Percentiles rank a stretch among this genome's conserved stretches.
These are phyloP conservation scores for Terana coerulea DNA, from an alignment of 768 basidiomycete genomes.

Conservation along the genomic window DNA sequence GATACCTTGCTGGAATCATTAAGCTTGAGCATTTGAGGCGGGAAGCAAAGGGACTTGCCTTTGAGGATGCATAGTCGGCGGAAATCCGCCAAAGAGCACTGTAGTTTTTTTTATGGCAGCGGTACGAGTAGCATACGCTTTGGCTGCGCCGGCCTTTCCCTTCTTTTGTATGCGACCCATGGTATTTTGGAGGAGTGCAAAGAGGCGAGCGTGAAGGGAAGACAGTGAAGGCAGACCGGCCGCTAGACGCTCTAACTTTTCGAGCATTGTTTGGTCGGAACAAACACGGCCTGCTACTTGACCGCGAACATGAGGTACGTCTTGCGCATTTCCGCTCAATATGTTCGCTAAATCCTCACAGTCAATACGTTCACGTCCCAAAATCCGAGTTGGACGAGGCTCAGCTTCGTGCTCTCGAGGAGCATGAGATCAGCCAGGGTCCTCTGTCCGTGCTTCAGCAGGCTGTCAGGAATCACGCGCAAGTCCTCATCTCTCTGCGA, in stretches of 20 bases:
- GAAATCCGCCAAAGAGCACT: constrained; percentile 96
- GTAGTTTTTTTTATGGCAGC: constrained; percentile 91
- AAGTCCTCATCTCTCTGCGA: constrained; percentile 93
- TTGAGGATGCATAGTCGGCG: constrained; percentile 95
- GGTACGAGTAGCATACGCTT: constrained; percentile 88
- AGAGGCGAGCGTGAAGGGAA: constrained; percentile 12
- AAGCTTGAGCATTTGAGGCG: constrained; percentile 4
- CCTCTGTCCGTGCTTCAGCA: constrained; percentile 95
- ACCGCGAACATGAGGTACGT: constrained; percentile 21
- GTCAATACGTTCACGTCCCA: constrained; percentile 95
- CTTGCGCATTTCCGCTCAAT: neutral
- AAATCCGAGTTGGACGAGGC: constrained; percentile 98
- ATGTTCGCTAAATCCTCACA: constrained; percentile 29
- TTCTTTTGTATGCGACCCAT: constrained; percentile 83
- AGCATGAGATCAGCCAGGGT: constrained; percentile 98
- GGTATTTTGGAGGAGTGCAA: constrained; percentile 2
- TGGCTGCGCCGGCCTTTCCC: constrained; percentile 88
- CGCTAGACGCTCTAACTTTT: constrained; percentile 27
- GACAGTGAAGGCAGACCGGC: constrained; percentile 11
- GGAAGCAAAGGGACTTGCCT: constrained; percentile 47
- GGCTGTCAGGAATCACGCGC: constrained; percentile 95
- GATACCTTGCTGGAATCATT: constrained; percentile 58
- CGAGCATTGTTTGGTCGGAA: constrained; percentile 15
- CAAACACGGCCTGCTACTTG: constrained; percentile 16
- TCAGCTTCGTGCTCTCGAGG: constrained; percentile 92